Percentiles rank a stretch among this genome's conserved stretches.
Evolutionary conservation across 345 rosid species (phyloP).

Genomic region (Salix udensis): DNA sequence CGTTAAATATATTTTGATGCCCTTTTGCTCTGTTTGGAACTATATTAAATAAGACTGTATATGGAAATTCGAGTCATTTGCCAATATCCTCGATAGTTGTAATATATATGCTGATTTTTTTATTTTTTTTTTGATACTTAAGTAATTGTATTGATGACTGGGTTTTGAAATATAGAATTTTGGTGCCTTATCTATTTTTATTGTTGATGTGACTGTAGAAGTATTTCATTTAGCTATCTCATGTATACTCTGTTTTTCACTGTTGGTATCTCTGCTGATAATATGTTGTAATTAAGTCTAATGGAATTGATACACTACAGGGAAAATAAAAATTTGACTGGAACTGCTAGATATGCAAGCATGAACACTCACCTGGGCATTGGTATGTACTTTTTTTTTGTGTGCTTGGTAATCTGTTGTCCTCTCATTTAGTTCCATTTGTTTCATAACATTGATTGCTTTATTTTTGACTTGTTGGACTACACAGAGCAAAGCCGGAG

Average conservation of each 20-base stretch:
- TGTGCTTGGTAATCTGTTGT: neutral
- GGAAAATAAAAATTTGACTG: conserved; percentile 89
- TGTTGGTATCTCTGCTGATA: neutral
- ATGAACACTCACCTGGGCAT: conserved; percentile 95
- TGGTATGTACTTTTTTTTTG: conserved; percentile 38
- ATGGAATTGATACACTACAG: conserved; percentile 31
- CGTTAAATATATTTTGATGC: neutral
- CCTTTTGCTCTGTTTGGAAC: neutral
- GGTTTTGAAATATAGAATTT: neutral
- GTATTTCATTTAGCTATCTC: neutral
- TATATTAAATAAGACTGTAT: neutral
- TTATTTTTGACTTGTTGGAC: neutral
- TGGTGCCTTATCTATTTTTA: neutral
- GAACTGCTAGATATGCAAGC: conserved; percentile 96
- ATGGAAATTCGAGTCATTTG: neutral
- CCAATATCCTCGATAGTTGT: neutral
- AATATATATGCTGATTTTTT: neutral
- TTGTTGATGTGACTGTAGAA: neutral
- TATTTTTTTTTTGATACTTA: neutral
- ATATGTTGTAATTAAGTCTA: neutral
- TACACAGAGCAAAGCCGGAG: conserved; percentile 87
- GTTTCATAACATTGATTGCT: neutral
- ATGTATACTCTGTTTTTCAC: neutral
- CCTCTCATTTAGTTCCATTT: neutral
- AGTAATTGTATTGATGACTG: neutral